Evolutionary conservation across 495 filamentous ascomycete genomes (phyloP).

Genomic region (Penicillium subrubescens): DNA sequence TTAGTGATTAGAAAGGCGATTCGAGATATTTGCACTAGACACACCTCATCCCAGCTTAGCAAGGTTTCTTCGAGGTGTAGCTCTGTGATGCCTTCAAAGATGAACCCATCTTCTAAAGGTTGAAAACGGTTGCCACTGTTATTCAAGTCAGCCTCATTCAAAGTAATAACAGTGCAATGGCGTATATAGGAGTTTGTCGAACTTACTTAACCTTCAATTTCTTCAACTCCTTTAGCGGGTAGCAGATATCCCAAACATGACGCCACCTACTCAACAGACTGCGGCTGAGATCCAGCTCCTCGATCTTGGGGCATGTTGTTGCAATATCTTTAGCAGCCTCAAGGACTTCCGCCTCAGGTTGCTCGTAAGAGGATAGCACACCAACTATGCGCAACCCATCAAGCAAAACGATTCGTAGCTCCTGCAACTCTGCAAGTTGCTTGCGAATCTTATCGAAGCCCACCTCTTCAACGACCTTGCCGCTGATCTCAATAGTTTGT

Average conservation of each 20-base stretch:
- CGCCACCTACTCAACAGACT: constrained; percentile 73
- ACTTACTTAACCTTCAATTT: constrained; percentile 72
- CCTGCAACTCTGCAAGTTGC: constrained; percentile 73
- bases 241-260: constrained; percentile 70
- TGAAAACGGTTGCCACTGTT: constrained; percentile 77
- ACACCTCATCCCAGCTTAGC: constrained; percentile 71
- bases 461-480: constrained; percentile 90
- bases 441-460: constrained; percentile 91
- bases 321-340: constrained; percentile 33
- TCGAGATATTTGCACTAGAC: constrained; percentile 3
- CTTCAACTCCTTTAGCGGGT: constrained; percentile 60
- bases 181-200: background rate
- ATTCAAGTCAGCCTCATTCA: constrained; percentile 20
- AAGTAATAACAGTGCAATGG: background rate
- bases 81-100: constrained; percentile 61
- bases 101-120: constrained; percentile 38
- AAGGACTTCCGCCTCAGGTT: constrained; percentile 34
- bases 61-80: constrained; percentile 75
- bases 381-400: constrained; percentile 68
- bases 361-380: constrained; percentile 34
- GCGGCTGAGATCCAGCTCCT: constrained; percentile 82
- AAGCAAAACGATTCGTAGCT: constrained; percentile 78
- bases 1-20: constrained; percentile 7
- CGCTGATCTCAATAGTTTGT: constrained; percentile 68
- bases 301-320: constrained; percentile 59